Percentiles rank a stretch among this genome's conserved stretches.
Evolutionary conservation across 345 rosid genomes (phyloP).

Genomic region (Eucalyptus marginata): DNA sequence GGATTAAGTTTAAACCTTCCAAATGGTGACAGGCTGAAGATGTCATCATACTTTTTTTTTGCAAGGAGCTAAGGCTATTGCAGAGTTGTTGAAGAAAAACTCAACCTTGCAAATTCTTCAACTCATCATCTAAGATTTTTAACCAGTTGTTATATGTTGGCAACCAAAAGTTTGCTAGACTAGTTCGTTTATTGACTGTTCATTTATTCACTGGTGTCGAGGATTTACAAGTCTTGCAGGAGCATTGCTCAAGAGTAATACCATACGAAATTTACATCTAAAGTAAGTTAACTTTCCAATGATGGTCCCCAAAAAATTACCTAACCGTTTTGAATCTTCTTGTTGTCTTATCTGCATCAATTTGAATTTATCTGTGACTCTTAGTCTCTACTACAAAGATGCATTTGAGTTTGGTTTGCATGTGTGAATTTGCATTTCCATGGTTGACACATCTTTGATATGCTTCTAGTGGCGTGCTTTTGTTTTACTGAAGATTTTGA

Average conservation of each 20-base stretch:
- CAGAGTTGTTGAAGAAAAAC: conserved; percentile 77
- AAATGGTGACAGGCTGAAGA: not conserved
- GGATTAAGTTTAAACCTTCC: not conserved
- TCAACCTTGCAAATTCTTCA: conserved; percentile 66
- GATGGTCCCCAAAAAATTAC: not conserved
- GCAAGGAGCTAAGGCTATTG: conserved; percentile 91
- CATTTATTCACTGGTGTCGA: conserved; percentile 46
- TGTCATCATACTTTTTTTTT: not conserved
- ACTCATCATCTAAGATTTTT: conserved; percentile 8
- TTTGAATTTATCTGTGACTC: not conserved
- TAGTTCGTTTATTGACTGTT: not conserved
- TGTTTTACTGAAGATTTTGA: not conserved
- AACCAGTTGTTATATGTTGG: not conserved
- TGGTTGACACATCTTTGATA: not conserved
- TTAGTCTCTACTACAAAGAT: not conserved
- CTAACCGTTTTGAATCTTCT: not conserved
- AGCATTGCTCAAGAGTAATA: conserved; percentile 60
- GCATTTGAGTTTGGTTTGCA: not conserved
- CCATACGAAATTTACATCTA: conserved; percentile 59
- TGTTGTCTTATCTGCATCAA: not conserved
- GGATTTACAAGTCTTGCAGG: conserved; percentile 95
- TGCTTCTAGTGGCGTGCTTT: not conserved
- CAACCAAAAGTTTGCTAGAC: not conserved
- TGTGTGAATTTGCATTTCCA: not conserved
- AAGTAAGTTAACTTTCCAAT: conserved; percentile 42